Conservation (phyloP, 1,139 yeast species). For the Pichia sp. region DNA sequence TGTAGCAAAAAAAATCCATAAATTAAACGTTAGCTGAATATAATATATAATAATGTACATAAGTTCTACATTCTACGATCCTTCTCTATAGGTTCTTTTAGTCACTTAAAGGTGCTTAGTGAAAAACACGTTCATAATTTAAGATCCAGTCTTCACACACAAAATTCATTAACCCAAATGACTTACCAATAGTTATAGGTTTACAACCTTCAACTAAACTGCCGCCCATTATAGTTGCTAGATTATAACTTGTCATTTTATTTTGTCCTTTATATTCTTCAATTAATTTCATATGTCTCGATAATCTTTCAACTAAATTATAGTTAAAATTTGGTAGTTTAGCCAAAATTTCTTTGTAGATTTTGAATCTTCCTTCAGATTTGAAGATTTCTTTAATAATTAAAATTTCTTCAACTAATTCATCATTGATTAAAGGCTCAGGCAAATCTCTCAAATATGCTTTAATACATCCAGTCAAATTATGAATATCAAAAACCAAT, state of each 20-base stretch:
- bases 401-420: constrained; percentile 48
- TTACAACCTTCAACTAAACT: constrained; percentile 54
- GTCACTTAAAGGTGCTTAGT: background rate
- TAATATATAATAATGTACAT: background rate
- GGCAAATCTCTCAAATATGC: constrained; percentile 82
- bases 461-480: constrained; percentile 86
- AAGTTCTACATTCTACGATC: background rate
- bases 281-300: constrained; percentile 57
- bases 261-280: constrained; percentile 38
- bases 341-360: constrained; percentile 41
- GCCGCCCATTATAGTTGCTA: constrained; percentile 57
- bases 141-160: constrained; percentile 45
- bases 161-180: constrained; percentile 52
- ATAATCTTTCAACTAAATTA: constrained; percentile 57
- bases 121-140: constrained; percentile 38
- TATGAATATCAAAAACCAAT: constrained; percentile 75
- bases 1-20: background rate
- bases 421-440: constrained; percentile 69
- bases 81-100: background rate
- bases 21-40: background rate
- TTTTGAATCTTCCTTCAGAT: constrained; percentile 30
- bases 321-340: constrained; percentile 61
- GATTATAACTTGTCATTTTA: constrained; percentile 49
- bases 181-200: constrained; percentile 42
- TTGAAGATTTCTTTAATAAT: constrained; percentile 33